phyloP scores from a whole-genome alignment of 495 filamentous ascomycete species.

The Penicillium paradoxum region DNA sequence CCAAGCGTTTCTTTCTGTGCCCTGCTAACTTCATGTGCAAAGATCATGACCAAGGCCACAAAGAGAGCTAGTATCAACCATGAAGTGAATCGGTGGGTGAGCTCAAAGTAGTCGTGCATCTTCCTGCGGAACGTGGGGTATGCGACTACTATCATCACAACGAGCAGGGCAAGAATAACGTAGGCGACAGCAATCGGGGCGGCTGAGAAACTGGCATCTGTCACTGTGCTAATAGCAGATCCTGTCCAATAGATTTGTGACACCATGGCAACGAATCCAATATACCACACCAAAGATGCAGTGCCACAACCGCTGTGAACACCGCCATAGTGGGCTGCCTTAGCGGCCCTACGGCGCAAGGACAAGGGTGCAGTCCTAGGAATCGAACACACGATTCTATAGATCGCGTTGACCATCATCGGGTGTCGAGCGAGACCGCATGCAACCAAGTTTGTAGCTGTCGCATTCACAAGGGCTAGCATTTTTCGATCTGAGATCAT shows the following conservation, averaged over 20 bases:
- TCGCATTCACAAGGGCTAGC: constrained; percentile 31
- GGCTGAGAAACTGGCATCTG: constrained; percentile 11
- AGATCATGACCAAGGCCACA: constrained; percentile 42
- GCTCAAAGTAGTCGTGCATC: constrained; percentile 63
- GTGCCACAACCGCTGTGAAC: constrained; percentile 61
- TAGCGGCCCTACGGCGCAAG: constrained; percentile 54
- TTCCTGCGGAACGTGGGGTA: constrained; percentile 49
- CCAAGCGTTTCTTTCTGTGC: constrained; percentile 16
- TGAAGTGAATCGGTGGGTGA: constrained; percentile 60
- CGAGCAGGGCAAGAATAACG: constrained; percentile 23
- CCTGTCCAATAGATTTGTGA: constrained; percentile 31
- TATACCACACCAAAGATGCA: constrained; percentile 61
- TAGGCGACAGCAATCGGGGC: constrained; percentile 17
- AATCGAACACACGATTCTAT: constrained; percentile 48
- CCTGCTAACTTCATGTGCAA: constrained; percentile 23
- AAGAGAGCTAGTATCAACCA: constrained; percentile 60
- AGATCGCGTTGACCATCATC: constrained; percentile 61
- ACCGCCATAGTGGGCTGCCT: constrained; percentile 69
- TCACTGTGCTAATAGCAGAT: constrained; percentile 13
- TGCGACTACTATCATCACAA: constrained; percentile 32
- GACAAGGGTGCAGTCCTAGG: constrained; percentile 53
- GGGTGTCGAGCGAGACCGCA: constrained; percentile 59
- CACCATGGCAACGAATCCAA: constrained; percentile 40
- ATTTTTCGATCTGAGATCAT: constrained; percentile 14
- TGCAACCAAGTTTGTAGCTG: constrained; percentile 37